Evolutionary conservation across 768 basidiomycete species (phyloP).

Genomic region (Lactarius vividus): DNA sequence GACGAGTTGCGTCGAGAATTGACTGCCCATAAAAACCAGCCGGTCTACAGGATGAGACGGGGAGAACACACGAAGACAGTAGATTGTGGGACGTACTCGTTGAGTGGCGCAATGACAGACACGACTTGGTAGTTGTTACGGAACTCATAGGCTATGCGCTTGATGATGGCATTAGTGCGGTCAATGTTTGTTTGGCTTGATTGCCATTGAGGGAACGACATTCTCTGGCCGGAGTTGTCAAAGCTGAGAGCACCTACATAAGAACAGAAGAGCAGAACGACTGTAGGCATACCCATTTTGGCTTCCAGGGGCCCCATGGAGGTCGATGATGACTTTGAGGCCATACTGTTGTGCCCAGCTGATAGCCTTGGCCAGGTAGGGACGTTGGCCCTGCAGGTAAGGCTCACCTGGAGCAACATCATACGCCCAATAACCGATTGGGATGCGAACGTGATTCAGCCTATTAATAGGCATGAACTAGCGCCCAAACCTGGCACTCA

Average conservation of each 20-base stretch:
- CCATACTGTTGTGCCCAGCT: conserved; percentile 67
- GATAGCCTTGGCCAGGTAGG: conserved; percentile 65
- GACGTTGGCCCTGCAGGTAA: conserved; percentile 71
- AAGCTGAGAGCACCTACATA: conserved; percentile 39
- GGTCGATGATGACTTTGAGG: conserved; percentile 80
- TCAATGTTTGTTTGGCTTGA: conserved; percentile 59
- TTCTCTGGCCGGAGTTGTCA: conserved; percentile 75
- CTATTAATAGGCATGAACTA: conserved; percentile 37
- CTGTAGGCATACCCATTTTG: conserved; percentile 63
- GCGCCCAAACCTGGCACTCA: not conserved
- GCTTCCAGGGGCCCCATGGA: conserved; percentile 70
- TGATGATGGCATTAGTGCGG: conserved; percentile 65
- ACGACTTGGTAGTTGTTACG: conserved; percentile 53
- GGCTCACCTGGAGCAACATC: conserved; percentile 78
- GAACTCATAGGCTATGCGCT: conserved; percentile 59
- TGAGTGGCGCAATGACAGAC: conserved; percentile 68
- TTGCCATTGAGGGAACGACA: conserved; percentile 67
- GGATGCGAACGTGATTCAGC: conserved; percentile 78
- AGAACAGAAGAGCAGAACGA: not conserved
- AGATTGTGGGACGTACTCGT: conserved; percentile 52
- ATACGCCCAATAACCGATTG: conserved; percentile 90
- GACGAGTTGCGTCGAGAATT: conserved; percentile 47
- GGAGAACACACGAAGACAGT: not conserved
- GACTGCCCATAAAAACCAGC: conserved; percentile 61
- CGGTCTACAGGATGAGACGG: conserved; percentile 45